Base-by-base conservation (phyloP, 331 rosid species). In the Malus hybrid region DNA sequence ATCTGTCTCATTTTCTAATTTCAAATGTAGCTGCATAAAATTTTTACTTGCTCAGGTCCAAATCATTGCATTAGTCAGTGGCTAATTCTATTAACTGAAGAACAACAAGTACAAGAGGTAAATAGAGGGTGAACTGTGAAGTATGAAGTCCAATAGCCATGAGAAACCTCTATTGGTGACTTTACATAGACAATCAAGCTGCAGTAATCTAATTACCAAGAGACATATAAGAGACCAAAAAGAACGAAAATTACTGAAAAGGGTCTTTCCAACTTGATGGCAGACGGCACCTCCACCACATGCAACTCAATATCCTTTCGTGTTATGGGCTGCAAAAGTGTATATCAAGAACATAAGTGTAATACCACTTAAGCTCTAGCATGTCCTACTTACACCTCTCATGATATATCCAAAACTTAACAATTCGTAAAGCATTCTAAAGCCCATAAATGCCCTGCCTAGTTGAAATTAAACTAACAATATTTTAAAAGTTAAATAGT, bases 281-380 rank as follows among this genome's bases (percentile, higher is more conserved):
- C 76, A 76, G 95, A 85, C 33, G 99, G 97, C 80, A 87, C 83
- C 75, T 90, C 91, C 74, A 79, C 77, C 78, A 88, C 90, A 55
- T 90, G 97, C 84, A 92, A 76, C 80, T 95, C 99, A 79, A 95
- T 80, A 75, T 90, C 97, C 88, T 86, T 95, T 79, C 80, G 90
- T 59, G 91, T 83, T 79, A 91, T 80, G 14, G 97, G 97, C 99
- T 95, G 88, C 87, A 84, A 65, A 76, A 81, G 68, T 86, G 77
- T 39, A 70, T 75, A 59, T 82, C 82, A 65, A 67, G 64, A 71
- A 67, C 63, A 59, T 80, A 31, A 85, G 80, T 59, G 32, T 27
- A 68, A 78, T 76, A 39, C 65, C 22, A 39, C 70, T 73, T 24
- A 71, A 67, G 66, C 72, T 39, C 22, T 24, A 59, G 19, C 46